Conservation (phyloP, 176 grass and related monocot species). For the Saccharum officinarum region DNA sequence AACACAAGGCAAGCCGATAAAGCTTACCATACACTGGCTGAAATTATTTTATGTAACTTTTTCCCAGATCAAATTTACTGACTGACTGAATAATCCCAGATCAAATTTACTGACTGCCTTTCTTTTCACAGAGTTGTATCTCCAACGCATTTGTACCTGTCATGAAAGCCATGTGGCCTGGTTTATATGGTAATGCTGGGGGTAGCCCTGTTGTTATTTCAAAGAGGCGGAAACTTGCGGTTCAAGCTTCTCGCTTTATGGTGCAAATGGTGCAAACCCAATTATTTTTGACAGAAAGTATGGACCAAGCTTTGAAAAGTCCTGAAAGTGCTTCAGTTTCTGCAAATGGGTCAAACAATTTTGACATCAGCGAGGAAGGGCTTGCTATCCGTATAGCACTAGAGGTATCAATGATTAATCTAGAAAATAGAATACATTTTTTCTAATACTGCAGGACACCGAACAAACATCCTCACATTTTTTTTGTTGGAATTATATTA, state of each 20-base stretch:
- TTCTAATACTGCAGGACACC: not conserved
- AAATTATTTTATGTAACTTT: not conserved
- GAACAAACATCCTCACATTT: not conserved
- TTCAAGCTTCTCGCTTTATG: constrained; percentile 79
- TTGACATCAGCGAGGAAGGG: constrained; percentile 68
- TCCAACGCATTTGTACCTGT: constrained; percentile 73
- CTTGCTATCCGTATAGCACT: constrained; percentile 78
- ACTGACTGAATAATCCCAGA: constrained; percentile 8
- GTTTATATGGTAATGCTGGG: constrained; percentile 75
- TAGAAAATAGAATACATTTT: not conserved
- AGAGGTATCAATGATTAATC: constrained; percentile 55
- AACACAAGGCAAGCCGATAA: constrained; percentile 76
- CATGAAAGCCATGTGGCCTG: constrained; percentile 78
- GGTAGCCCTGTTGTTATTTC: constrained; percentile 57
- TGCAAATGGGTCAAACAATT: constrained; percentile 37
- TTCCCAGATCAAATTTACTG: constrained; percentile 22
- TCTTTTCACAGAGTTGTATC: constrained; percentile 57
- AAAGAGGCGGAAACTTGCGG: constrained; percentile 65
- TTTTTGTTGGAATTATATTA: not conserved
- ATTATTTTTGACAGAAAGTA: constrained; percentile 51
- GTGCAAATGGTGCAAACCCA: constrained; percentile 89
- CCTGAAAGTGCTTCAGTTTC: constrained; percentile 47
- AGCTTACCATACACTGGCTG: not conserved
- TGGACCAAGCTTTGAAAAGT: constrained; percentile 41
- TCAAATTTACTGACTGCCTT: constrained; percentile 25